Conservation (phyloP, 73 alveolate species). For the Tetrahymena thermophila region DNA sequence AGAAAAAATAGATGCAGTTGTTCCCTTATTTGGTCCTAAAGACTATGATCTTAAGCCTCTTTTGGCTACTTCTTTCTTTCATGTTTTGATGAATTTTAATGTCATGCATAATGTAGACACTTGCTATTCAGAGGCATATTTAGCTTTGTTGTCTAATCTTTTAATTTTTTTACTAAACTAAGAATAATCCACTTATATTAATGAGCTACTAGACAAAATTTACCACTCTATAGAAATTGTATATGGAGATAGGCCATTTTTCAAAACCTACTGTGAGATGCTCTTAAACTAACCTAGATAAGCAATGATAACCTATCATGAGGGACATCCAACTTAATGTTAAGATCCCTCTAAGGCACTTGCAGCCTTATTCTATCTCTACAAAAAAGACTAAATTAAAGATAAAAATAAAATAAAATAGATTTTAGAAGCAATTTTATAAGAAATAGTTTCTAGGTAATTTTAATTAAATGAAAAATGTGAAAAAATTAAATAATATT, state of each 20-base stretch:
- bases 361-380: background rate
- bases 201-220: background rate
- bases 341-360: conserved; percentile 8
- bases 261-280: background rate
- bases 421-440: background rate
- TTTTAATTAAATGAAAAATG: background rate
- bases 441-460: conserved; percentile 8
- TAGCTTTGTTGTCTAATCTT: background rate
- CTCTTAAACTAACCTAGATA: background rate
- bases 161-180: background rate
- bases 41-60: background rate
- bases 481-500: background rate
- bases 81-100: conserved; percentile 5
- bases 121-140: background rate
- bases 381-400: background rate
- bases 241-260: background rate
- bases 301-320: background rate
- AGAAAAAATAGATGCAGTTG: background rate
- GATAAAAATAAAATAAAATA: background rate
- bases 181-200: background rate
- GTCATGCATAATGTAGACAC: conserved; percentile 24
- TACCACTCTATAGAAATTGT: background rate
- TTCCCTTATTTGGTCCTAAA: background rate
- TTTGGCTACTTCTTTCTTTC: background rate
- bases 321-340: background rate